Evolutionary conservation across 352 stramenopile species (phyloP).

Genomic region (Phytophthora tentaculata): DNA sequence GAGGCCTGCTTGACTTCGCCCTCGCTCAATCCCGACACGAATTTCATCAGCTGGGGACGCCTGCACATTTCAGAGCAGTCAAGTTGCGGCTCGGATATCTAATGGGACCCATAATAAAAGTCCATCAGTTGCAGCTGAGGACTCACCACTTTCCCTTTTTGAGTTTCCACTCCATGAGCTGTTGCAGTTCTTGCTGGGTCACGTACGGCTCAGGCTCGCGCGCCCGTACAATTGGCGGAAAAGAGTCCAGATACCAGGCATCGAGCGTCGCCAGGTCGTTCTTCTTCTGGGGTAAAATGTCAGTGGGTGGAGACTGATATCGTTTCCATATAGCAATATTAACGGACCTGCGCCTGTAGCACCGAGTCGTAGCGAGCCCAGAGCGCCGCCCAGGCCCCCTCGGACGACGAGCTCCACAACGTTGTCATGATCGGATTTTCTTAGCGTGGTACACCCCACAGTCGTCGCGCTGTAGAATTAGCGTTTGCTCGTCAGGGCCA

Average conservation of each 20-base stretch:
- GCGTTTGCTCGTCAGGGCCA: constrained; percentile 20
- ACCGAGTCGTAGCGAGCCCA: constrained; percentile 53
- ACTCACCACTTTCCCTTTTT: constrained; percentile 85
- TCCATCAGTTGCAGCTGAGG: too few species aligned
- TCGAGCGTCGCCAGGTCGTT: constrained; percentile 64
- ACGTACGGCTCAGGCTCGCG: constrained; percentile 61
- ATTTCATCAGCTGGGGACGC: constrained; percentile 82
- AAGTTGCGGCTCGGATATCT: constrained; percentile 5
- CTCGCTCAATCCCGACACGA: constrained; percentile 49
- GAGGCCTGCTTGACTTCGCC: constrained; percentile 60
- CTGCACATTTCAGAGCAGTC: constrained; percentile 30
- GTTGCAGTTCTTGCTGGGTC: constrained; percentile 58
- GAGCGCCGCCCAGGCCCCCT: constrained; percentile 40
- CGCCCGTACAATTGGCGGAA: constrained; percentile 47
- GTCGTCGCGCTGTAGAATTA: constrained; percentile 21
- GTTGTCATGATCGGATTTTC: constrained; percentile 20
- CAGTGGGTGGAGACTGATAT: constrained; percentile 3
- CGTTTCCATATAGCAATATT: neutral
- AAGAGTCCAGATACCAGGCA: constrained; percentile 54
- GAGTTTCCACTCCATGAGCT: constrained; percentile 87
- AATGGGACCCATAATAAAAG: neutral
- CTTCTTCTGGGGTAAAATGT: constrained; percentile 45
- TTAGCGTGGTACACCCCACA: constrained; percentile 15
- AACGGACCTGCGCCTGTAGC: constrained; percentile 45
- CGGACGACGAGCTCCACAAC: constrained; percentile 37